Evolutionary conservation across 768 basidiomycete species (phyloP), one percentile per base, ranked within the genome.

Genomic region (Lactarius akahatsu): DNA sequence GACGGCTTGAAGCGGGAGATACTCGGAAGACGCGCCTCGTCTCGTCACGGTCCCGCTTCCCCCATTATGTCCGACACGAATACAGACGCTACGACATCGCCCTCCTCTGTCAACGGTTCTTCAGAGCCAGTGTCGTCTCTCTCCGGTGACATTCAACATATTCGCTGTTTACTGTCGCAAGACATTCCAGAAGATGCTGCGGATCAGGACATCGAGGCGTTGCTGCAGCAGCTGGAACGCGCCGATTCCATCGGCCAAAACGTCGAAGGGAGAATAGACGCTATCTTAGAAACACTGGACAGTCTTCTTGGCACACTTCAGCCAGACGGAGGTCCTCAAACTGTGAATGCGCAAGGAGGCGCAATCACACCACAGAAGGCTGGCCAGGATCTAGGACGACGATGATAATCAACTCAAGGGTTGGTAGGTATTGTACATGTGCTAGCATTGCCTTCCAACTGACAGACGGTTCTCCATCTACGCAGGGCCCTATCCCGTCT

Each of bases 261-360:
- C 2, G 80, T 92, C 56, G 91, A 92, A 72, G 73, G 73, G 64
- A 83, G 82, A 69, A 76, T 92, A 50, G 89, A 92, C 72, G 79
- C 73, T 23, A 77, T 92, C 40, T 76, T 92, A 61, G 80, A 73
- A 54, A 83, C 83, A 59, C 75, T 91, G 65, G 87, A 91, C 72
- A 70, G 69, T 13, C 75, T 91, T 9, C 72, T 91, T 18, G 74
- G 75, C 6, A 74, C 74, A 13, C 75, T 90, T 26, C 82, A 83
- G 63, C 32, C 57, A 2, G 68, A 64, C 26, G 71, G 57, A n/a
- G 68, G 40, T 55, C 28, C 40, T n/a, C 60, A 34, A 55, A 13
- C 47, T 40, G 54, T 59, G 30, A 62, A 40, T 30, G 45, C 32
- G 38, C 52, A 32, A 30, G 43, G 6, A 23, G 43, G 43, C 20